Base-by-base conservation (phyloP, 2,329 filamentous ascomycete species). In the Alternaria postmessia region DNA sequence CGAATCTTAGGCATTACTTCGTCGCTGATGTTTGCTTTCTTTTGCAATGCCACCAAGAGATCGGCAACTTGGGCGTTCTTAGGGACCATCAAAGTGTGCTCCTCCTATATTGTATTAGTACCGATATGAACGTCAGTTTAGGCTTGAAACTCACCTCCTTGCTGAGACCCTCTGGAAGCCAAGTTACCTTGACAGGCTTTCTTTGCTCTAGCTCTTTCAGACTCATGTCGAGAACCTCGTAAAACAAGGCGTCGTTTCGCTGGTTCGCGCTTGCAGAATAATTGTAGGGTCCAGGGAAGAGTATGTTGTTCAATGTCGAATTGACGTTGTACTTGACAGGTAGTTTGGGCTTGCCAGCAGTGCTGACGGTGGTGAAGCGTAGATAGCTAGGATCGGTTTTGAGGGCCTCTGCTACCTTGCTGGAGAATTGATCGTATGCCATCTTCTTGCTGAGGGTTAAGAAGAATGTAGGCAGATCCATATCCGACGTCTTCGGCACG, bases 201-300 rank as follows among this genome's bases (percentile, higher is more conserved):
- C 96, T 95, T 57, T 92, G 95, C 74, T 99, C 95, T 43, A 96
- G 85, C 78, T 99, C 96, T 24, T 92, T 91, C 47, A 99, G 81
- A 71, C 93, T 97, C 83, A 97, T 96, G 64, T 99, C 95, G 41
- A 99, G 82, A 28, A 98, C 88, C 77, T 99, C 95, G 74, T 94
- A 99, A 78, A 90, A 98, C 53, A 99, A 83, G 1, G 90, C 88
- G 78, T 98, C 94, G 20, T 86, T 81, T 55, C 89, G 86, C 73
- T 93, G 91, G 32, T 85, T 88, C 57, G 82, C 77, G 61, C 86
- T 86, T 67, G 89, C 91, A 51, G 90, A 85, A 67, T 93, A 91
- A 66, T 88, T 88, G 54, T 91, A 92, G 1, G 73, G 69, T 53
- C 89, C 87, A 11, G 91, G 89, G 62, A 88, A 89, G 16, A 99